Conservation (phyloP, 2,329 filamentous ascomycete species). For the Fusarium lateritium region DNA sequence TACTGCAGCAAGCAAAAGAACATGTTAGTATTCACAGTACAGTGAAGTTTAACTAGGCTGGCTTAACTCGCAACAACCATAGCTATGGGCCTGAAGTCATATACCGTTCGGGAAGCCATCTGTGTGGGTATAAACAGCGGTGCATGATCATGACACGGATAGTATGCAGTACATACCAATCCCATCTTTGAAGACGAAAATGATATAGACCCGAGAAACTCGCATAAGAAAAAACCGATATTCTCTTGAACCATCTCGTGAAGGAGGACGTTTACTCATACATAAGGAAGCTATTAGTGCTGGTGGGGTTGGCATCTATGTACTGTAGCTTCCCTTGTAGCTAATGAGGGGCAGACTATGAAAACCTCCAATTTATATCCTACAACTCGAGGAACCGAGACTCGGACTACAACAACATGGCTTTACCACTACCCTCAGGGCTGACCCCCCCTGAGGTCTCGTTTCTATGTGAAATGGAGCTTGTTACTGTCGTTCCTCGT, state of each 20-base stretch:
- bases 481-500: slow-evolving; percentile 91
- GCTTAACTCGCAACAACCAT: no score
- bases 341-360: slow-evolving; percentile 20
- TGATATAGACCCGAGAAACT: no score
- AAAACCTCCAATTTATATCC: slow-evolving; percentile 34
- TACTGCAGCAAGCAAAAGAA: no score
- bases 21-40: no score
- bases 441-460: slow-evolving; percentile 90
- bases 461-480: slow-evolving; percentile 98
- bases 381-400: slow-evolving; percentile 20
- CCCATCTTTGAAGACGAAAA: no score
- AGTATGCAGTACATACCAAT: no score
- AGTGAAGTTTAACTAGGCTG: no score
- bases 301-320: slow-evolving; percentile 35
- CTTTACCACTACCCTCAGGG: slow-evolving; percentile 65
- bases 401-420: slow-evolving; percentile 57
- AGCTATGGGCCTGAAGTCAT: no score
- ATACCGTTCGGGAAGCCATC: no score
- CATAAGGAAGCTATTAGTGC: not conserved
- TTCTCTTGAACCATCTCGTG: no score
- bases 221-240: not conserved
- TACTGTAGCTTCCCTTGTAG: slow-evolving; percentile 15
- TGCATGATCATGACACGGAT: no score
- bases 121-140: no score
- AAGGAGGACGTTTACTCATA: not conserved